A percentile compares a stretch with the other conserved stretches of the same genome.
Evolutionary conservation across 169 alveolate species (phyloP).

Genomic region (Cyclospora cayetanensis): DNA sequence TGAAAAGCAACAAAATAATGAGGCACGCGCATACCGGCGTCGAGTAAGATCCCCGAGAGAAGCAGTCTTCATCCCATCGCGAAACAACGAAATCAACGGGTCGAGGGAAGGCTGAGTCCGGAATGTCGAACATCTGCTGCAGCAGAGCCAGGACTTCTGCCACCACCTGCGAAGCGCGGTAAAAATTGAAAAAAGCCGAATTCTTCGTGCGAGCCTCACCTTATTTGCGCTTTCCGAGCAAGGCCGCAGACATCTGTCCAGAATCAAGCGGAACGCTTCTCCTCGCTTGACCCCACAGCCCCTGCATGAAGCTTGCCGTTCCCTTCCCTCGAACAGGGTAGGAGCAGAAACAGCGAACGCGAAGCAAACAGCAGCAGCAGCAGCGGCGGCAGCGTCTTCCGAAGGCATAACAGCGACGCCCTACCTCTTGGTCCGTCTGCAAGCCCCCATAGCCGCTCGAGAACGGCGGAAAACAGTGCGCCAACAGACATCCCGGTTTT

Average conservation of each 20-base stretch:
- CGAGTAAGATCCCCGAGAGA: conserved; percentile 68
- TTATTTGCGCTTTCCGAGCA: neutral
- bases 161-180: conserved; percentile 50
- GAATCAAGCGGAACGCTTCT: neutral
- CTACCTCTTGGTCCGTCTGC: conserved; percentile 63
- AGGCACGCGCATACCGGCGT: conserved; percentile 63
- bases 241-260: neutral
- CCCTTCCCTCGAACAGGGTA: neutral
- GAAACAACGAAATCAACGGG: conserved; percentile 70
- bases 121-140: conserved; percentile 69
- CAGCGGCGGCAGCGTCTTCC: neutral
- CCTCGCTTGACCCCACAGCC: neutral
- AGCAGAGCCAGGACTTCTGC: conserved; percentile 70
- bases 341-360: neutral
- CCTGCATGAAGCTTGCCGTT: neutral
- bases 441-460: conserved; percentile 73
- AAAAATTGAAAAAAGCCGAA: neutral
- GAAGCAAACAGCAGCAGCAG: neutral
- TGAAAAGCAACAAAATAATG: neutral
- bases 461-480: conserved; percentile 70
- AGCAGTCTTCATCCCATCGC: conserved; percentile 71
- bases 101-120: conserved; percentile 59
- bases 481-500: conserved; percentile 70
- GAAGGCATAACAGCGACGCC: no score
- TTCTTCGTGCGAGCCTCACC: neutral